phyloP scores from a whole-genome alignment of 352 stramenopile species.

The Phytophthora boehmeriae region DNA sequence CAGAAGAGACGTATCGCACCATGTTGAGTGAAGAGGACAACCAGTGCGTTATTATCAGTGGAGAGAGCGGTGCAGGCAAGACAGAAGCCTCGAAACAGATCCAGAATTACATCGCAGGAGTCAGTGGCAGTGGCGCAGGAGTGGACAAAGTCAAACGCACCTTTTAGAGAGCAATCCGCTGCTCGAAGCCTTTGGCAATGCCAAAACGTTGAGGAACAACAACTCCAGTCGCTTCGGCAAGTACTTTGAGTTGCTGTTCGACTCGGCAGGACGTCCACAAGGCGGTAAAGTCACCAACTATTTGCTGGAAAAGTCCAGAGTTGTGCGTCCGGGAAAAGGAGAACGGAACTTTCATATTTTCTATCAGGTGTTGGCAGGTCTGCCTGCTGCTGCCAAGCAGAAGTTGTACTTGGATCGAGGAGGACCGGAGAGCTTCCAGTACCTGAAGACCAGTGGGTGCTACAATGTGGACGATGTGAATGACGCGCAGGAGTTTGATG shows the following conservation, averaged over 20 bases:
- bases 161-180: constrained; percentile 96
- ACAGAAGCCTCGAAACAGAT: constrained; percentile 91
- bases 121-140: constrained; percentile 74
- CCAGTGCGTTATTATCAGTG: constrained; percentile 91
- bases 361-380: constrained; percentile 89
- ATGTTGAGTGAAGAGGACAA: constrained; percentile 91
- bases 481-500: constrained; percentile 90
- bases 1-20: constrained; percentile 86
- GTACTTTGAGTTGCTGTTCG: constrained; percentile 95
- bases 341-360: constrained; percentile 97
- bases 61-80: constrained; percentile 86
- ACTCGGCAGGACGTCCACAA: constrained; percentile 79
- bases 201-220: constrained; percentile 94
- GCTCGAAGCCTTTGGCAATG: constrained; percentile 97
- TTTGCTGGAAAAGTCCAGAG: constrained; percentile 91
- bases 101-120: constrained; percentile 89
- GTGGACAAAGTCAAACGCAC: constrained; percentile 90
- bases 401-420: constrained; percentile 78
- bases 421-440: constrained; percentile 81
- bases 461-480: constrained; percentile 91
- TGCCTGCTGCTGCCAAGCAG: constrained; percentile 58
- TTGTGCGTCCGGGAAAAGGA: constrained; percentile 84
- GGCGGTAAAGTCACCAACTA: constrained; percentile 93
- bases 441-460: constrained; percentile 89
- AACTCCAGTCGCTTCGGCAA: constrained; percentile 97